phyloP scores from a whole-genome alignment of 345 rosid species.

The Euphorbia lathyris region DNA sequence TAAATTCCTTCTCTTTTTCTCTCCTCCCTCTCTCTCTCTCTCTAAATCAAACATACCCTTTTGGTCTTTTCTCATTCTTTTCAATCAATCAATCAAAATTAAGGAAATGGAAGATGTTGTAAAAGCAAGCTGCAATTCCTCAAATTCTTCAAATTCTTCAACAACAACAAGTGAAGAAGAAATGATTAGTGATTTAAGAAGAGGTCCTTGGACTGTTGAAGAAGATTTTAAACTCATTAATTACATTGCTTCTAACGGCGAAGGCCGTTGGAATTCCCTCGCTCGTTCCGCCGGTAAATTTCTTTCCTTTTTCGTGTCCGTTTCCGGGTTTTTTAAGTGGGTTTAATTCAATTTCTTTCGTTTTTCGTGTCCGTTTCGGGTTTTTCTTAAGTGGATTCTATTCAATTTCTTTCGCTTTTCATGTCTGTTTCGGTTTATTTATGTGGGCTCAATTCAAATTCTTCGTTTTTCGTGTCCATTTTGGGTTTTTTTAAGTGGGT shows the following conservation, averaged over 20 bases:
- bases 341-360: too few relatives aligned
- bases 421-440: too few relatives aligned
- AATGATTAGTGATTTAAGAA: conserved; percentile 44
- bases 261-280: conserved; percentile 85
- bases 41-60: background rate
- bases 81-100: conserved; percentile 31
- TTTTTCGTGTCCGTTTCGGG: background rate
- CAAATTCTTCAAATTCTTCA: conserved; percentile 4
- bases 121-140: conserved; percentile 27
- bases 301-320: background rate
- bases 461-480: too few relatives aligned
- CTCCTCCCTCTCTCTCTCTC: conserved; percentile 14
- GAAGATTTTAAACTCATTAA: conserved; percentile 69
- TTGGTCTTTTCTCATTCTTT: conserved; percentile 4
- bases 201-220: conserved; percentile 92
- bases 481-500: too few relatives aligned
- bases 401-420: too few relatives aligned
- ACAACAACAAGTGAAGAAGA: conserved; percentile 38
- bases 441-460: too few relatives aligned
- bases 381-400: too few relatives aligned
- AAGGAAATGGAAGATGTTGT: conserved; percentile 37
- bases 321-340: too few relatives aligned
- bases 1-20: conserved; percentile 23
- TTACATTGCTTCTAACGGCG: conserved; percentile 68
- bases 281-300: conserved; percentile 64